A percentile compares a stretch with the other conserved stretches of the same genome.
Conservation (phyloP, 176 grass and related monocot genomes). For the Coix lacrymajobi region DNA sequence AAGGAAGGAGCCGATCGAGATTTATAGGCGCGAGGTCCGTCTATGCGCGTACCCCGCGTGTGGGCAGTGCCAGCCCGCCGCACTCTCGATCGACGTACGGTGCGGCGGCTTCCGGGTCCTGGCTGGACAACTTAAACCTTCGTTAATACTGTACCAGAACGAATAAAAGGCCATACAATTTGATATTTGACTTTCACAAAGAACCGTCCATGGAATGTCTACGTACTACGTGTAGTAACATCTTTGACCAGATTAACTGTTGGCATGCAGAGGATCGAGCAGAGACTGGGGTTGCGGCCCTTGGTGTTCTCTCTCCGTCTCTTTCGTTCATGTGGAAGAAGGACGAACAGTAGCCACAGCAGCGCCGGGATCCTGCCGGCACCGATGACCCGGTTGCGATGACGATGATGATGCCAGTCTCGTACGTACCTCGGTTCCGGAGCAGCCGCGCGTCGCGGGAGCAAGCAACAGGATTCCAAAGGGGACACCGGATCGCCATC, state of each 20-base stretch:
- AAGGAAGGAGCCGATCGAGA: not conserved
- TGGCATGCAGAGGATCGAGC: not conserved
- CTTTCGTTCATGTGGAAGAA: not conserved
- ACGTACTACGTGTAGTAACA: not conserved
- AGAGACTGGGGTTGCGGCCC: too few species aligned
- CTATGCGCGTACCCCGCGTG: not conserved
- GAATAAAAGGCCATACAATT: too few species aligned
- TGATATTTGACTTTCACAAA: too few species aligned
- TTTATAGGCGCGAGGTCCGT: too few species aligned
- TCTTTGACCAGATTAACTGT: not conserved
- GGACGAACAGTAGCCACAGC: not conserved
- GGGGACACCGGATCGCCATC: conserved; percentile 10
- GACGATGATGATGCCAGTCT: not conserved
- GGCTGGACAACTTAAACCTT: too few species aligned
- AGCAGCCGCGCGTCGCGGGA: not conserved
- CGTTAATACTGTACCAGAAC: too few species aligned
- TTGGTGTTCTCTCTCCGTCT: not conserved
- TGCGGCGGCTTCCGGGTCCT: too few species aligned
- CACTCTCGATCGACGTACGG: too few species aligned
- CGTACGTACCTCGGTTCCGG: not conserved
- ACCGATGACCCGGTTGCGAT: not conserved
- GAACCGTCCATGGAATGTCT: not conserved
- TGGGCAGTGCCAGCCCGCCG: not conserved
- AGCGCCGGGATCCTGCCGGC: not conserved
- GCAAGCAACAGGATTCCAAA: not conserved